Conservation (phyloP, 306 rosid genomes). For the Acacia acuminata region DNA sequence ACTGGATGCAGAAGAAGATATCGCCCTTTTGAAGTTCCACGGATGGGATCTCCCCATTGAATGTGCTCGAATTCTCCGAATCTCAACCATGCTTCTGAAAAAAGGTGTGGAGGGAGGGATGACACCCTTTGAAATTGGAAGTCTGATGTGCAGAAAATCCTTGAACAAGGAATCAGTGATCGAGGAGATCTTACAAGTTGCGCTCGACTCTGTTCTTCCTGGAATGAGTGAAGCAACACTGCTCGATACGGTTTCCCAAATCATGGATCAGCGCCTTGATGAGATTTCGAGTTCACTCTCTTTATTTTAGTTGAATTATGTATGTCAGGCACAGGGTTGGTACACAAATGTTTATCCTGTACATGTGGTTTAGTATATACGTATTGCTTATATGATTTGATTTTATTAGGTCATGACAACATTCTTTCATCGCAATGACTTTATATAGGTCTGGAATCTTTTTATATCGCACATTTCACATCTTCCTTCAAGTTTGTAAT, state of each 20-base stretch:
- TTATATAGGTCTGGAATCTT: background rate
- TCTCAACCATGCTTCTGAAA: slow-evolving; percentile 94
- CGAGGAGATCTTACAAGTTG: slow-evolving; percentile 80
- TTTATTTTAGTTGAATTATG: slow-evolving; percentile 26
- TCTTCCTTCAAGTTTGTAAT: slow-evolving; percentile 27
- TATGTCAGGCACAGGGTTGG: slow-evolving; percentile 23
- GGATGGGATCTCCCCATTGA: slow-evolving; percentile 83
- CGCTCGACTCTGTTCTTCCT: slow-evolving; percentile 71
- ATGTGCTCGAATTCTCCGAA: slow-evolving; percentile 78
- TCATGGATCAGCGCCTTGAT: slow-evolving; percentile 73
- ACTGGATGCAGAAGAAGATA: slow-evolving; percentile 81
- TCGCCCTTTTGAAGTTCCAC: slow-evolving; percentile 76
- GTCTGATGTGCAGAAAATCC: slow-evolving; percentile 73
- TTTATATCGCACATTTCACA: slow-evolving; percentile 12
- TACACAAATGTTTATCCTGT: slow-evolving; percentile 36
- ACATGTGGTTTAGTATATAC: slow-evolving; percentile 48
- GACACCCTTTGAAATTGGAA: slow-evolving; percentile 81
- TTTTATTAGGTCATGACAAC: slow-evolving; percentile 1
- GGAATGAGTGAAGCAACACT: slow-evolving; percentile 77
- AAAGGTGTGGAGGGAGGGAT: slow-evolving; percentile 81
- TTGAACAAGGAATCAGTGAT: slow-evolving; percentile 72
- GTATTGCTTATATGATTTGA: slow-evolving; percentile 33
- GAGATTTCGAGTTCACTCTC: slow-evolving; percentile 44
- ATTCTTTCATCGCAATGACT: slow-evolving; percentile 29
- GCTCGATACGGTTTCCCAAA: slow-evolving; percentile 68